Conservation (phyloP, 306 rosid species). For the Glycine tomentella region DNA sequence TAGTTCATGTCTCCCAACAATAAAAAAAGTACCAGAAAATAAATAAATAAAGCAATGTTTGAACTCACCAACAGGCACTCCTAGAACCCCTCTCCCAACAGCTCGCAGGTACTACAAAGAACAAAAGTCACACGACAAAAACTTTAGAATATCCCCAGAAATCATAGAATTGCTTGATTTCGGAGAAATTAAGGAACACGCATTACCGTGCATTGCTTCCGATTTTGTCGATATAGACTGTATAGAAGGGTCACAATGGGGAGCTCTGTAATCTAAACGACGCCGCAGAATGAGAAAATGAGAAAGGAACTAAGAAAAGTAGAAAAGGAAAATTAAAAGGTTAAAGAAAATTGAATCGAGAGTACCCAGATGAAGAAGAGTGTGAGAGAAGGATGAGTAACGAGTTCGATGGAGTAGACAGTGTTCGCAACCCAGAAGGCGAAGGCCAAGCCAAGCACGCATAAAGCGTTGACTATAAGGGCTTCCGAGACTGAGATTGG, state of each 20-base stretch:
- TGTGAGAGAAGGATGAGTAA: no score
- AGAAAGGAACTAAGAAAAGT: no score
- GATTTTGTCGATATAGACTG: constrained; percentile 51
- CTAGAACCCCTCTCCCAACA: constrained; percentile 76
- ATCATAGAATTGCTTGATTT: not conserved
- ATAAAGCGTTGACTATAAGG: constrained; percentile 21
- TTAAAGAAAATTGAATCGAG: no score
- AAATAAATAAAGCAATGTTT: not conserved
- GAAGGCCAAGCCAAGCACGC: constrained; percentile 41
- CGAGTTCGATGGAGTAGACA: no score
- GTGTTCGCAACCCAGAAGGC: no score
- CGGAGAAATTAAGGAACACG: constrained; percentile 10
- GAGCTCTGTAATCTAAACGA: constrained; percentile 48
- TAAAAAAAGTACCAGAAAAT: not conserved
- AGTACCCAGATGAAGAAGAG: no score
- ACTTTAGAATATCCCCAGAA: not conserved
- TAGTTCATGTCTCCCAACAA: no score
- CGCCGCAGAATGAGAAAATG: constrained; percentile 9
- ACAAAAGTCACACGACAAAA: constrained; percentile 5
- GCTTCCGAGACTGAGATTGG: constrained; percentile 30
- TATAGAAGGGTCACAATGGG: constrained; percentile 51
- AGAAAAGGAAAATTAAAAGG: no score
- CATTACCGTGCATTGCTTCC: constrained; percentile 48
- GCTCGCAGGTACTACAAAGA: constrained; percentile 74
- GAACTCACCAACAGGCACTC: constrained; percentile 78